Base-by-base conservation (phyloP, 2,329 filamentous ascomycete genomes). In the Pseudocercospora vitis region DNA sequence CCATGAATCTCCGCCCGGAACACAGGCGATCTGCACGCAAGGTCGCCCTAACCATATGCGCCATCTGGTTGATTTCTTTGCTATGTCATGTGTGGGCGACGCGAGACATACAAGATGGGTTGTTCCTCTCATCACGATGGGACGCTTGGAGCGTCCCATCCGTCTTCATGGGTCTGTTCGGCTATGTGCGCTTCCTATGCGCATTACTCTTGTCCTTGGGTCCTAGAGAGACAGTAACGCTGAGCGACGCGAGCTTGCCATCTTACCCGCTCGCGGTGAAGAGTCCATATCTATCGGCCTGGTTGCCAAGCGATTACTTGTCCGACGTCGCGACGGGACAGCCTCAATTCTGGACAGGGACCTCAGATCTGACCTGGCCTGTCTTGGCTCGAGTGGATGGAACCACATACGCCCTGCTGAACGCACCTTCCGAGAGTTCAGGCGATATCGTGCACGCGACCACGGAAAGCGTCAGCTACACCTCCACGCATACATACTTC, bases 331-430 rank as follows among this genome's bases (percentile, higher is more conserved):
- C 68, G 2, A 58, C 56, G 1, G 63, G 61, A 1, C 57, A 64
- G 33, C 59, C 69, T 2, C 56, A 70, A 37, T 72, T 72, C 53
- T 71, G 69, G 70, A 53, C 61, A 2, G 68, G 68, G n/a, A 60
- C 66, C 45, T 32, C 56, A 4, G 21, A 42, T 14, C 51, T 72
- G 19, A 69, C 63, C 18, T 72, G 70, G 70, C 60, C 64, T 21
- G 58, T 71, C 2, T 47, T 71, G 37, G 70, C 65, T 8, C 64
- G 69, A 11, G 62, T 72, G 11, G 61, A 68, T 51, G 63, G 62
- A 7, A 55, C 51, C 1, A 60, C 66, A 8, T 72, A 69, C 48
- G 66, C 62, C 11, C 49, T 71, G 12, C 67, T 72, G 39, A 68
- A 68, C 14, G 63, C 65, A 4, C 56, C 62, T 11, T 54, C 58